Base-by-base conservation (phyloP, 129 eudicot genomes). In the Flaveria trinervia region DNA sequence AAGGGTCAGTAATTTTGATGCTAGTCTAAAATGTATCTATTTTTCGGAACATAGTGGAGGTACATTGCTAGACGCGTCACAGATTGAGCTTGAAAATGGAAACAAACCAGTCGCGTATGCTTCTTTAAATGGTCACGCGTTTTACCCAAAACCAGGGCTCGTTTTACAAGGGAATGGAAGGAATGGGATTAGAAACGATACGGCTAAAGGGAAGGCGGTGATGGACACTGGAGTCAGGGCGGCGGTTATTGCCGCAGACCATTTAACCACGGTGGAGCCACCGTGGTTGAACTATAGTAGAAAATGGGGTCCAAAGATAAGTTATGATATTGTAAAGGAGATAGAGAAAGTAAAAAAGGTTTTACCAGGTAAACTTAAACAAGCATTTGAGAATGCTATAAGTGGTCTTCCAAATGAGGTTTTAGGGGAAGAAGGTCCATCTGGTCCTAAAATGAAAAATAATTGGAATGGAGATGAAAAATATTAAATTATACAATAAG, bases 301-400 rank as follows among this genome's bases (percentile, higher is more conserved):
- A 25, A 81, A 88, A 73, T 92, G 97, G 97, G 97, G 97, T 43
- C 97, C 97, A 12, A 88, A 83, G 65, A 65, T 92, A 5, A 81
- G 61, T 50, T 92, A 92, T 33, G 80, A 78, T 23, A 45, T 82
- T 59, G 87, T 49, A 15, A 86, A 86, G 44, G 97, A 92, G 69
- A 7, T 86, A 8, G 85, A 75, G 54, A 89, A 83, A 65, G 80
- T 89, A 50, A 87, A 78, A 81, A 86, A 78, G 73, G n/a, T 70
- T 20, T 73, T 92, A 79, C 97, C 96, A 10, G 84, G 86, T 23
- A 78, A 11, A 20, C 73, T 89, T 11, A 89, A 81, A 60, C 30
- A 28, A 5, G 55, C 49, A 67, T 80, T 84, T 65, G 84, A 67
- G 72, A 77, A 59, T 22, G 28, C 48, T 72, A 73, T 83, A 45